Evolutionary conservation across 2,329 filamentous ascomycete genomes (phyloP).

Genomic region (Penicillium sp.): DNA sequence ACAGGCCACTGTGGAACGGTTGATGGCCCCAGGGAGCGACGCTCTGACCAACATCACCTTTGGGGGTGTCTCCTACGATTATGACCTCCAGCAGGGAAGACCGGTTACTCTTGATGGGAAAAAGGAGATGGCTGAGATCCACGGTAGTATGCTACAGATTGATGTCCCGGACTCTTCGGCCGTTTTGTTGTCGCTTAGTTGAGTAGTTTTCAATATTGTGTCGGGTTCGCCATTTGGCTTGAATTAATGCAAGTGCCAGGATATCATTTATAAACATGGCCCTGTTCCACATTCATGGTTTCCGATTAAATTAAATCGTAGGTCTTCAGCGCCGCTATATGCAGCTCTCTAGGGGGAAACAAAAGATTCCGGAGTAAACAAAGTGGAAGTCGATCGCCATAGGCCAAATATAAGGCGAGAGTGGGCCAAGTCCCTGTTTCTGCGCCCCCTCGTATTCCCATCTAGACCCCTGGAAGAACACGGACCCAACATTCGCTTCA

Average conservation of each 20-base stretch:
- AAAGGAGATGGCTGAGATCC: slow-evolving; percentile 1
- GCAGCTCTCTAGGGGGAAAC: too few relatives aligned
- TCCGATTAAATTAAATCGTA: too few relatives aligned
- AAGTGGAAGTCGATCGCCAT: not conserved
- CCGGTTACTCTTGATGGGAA: slow-evolving; percentile 6
- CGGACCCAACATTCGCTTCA: not conserved
- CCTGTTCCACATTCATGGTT: too few relatives aligned
- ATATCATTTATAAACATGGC: too few relatives aligned
- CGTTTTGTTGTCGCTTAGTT: not conserved
- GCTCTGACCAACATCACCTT: slow-evolving; percentile 9
- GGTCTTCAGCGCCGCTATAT: too few relatives aligned
- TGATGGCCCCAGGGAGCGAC: slow-evolving; percentile 8
- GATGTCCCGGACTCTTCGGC: not conserved
- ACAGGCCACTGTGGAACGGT: not conserved
- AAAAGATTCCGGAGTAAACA: not conserved
- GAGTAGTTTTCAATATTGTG: not conserved
- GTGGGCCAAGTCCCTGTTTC: not conserved
- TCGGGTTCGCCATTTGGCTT: not conserved
- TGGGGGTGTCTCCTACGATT: slow-evolving; percentile 18
- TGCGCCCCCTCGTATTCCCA: not conserved
- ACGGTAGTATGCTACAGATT: not conserved
- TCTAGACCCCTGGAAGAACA: not conserved
- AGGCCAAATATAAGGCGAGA: too few relatives aligned
- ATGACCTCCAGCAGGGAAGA: slow-evolving; percentile 15
- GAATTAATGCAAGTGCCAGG: not conserved